Evolutionary conservation across 768 basidiomycete species (phyloP).

Genomic region (Lactifluus pinguis): DNA sequence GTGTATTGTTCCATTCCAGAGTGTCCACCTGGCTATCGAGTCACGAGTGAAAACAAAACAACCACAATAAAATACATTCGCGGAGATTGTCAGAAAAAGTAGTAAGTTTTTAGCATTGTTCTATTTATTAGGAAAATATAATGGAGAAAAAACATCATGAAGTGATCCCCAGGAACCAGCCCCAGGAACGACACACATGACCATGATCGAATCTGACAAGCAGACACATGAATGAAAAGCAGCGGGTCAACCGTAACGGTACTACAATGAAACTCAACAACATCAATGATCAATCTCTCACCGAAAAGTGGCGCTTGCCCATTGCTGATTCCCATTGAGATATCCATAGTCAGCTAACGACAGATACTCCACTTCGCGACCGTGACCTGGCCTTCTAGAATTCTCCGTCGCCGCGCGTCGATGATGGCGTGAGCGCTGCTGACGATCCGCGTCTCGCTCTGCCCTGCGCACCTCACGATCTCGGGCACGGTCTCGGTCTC

Average conservation of each 20-base stretch:
- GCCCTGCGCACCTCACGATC: background rate
- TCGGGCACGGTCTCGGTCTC: background rate
- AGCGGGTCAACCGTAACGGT: too few relatives aligned
- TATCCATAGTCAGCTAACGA: slow-evolving; percentile 6
- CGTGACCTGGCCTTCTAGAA: background rate
- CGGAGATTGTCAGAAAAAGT: background rate
- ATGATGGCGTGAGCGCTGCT: slow-evolving; percentile 7
- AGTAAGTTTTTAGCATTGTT: background rate
- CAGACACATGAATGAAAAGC: background rate
- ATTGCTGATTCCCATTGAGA: background rate
- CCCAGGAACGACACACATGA: background rate
- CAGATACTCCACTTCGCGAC: slow-evolving; percentile 6
- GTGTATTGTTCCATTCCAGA: background rate
- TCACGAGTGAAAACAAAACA: background rate
- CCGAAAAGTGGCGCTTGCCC: background rate
- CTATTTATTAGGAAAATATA: background rate
- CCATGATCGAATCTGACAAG: background rate
- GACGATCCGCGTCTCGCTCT: background rate
- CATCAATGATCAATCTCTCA: background rate
- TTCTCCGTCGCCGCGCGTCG: slow-evolving; percentile 8
- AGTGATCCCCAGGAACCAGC: background rate
- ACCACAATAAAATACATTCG: background rate
- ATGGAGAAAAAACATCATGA: too few relatives aligned
- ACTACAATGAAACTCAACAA: background rate
- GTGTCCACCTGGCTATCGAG: background rate